Evolutionary conservation across 2,329 filamentous ascomycete species (phyloP).

Genomic region (Lecanosticta acicola): DNA sequence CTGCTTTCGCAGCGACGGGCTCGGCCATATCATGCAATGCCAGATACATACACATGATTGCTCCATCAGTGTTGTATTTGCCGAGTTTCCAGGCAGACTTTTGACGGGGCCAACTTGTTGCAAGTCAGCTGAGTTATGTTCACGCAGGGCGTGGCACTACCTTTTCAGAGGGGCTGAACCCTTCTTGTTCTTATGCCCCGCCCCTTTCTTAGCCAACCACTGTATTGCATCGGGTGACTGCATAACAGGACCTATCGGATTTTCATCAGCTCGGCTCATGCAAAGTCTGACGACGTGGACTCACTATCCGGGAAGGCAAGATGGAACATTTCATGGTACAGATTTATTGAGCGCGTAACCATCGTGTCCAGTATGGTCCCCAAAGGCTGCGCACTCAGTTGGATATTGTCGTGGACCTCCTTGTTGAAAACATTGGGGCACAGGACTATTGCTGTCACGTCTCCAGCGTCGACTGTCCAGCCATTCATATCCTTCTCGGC

Average conservation of each 20-base stretch:
- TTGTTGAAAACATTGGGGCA: background rate
- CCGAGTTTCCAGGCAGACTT: background rate
- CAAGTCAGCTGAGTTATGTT: background rate
- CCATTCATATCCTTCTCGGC: background rate
- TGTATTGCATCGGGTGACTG: background rate
- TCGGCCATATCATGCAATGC: background rate
- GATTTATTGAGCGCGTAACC: background rate
- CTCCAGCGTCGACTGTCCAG: background rate
- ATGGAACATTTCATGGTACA: background rate
- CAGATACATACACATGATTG: background rate
- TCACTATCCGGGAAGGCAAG: background rate
- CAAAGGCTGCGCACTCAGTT: background rate
- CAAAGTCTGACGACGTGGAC: no score
- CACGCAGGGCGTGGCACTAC: background rate
- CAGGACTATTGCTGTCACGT: background rate
- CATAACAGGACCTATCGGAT: no score
- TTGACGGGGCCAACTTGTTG: background rate
- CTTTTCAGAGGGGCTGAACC: background rate
- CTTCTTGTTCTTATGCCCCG: background rate
- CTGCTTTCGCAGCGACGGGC: background rate
- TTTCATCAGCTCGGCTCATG: no score
- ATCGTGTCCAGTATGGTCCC: background rate
- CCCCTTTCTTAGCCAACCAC: background rate
- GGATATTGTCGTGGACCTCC: background rate
- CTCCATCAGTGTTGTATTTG: background rate